Evolutionary conservation across 495 filamentous ascomycete species (phyloP).

Genomic region (Penicilliopsis zonata): DNA sequence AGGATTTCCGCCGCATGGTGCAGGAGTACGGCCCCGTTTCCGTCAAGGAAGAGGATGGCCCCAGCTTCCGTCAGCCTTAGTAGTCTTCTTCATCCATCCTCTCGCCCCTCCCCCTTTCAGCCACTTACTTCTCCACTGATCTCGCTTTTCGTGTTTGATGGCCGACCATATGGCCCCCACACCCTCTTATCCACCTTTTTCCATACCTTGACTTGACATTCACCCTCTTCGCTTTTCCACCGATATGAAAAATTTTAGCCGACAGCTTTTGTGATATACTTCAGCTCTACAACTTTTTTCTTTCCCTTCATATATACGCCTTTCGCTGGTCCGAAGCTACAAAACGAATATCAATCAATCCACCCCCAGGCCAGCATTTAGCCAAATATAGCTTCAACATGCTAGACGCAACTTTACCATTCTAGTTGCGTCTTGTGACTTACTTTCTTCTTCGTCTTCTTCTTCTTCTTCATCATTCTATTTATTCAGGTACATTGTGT

Average conservation of each 20-base stretch:
- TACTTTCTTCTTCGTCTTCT: neutral
- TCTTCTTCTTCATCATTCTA: too few relatives aligned
- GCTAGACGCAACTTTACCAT: neutral
- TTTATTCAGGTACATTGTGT: neutral
- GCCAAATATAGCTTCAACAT: constrained; percentile 1
- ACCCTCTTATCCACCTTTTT: neutral
- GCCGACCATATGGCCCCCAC: too few relatives aligned
- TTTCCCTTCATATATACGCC: neutral
- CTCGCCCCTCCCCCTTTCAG: neutral
- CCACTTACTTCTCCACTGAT: neutral
- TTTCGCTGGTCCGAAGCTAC: too few relatives aligned
- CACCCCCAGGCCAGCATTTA: neutral
- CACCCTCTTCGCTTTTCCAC: neutral
- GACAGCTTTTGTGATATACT: neutral
- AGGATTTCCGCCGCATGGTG: constrained; percentile 84
- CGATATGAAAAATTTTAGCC: neutral
- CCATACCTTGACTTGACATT: neutral
- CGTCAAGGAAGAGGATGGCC: constrained; percentile 23
- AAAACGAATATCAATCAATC: too few relatives aligned
- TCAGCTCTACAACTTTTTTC: neutral
- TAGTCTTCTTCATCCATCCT: constrained; percentile 2
- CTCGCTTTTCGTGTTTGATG: neutral
- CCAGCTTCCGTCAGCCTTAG: constrained; percentile 19
- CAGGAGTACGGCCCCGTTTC: constrained; percentile 35
- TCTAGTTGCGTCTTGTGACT: neutral